A percentile compares a stretch with the other conserved stretches of the same genome.
phyloP scores from a whole-genome alignment of 768 basidiomycete genomes.

The Porphyrellus cyaneotinctus region DNA sequence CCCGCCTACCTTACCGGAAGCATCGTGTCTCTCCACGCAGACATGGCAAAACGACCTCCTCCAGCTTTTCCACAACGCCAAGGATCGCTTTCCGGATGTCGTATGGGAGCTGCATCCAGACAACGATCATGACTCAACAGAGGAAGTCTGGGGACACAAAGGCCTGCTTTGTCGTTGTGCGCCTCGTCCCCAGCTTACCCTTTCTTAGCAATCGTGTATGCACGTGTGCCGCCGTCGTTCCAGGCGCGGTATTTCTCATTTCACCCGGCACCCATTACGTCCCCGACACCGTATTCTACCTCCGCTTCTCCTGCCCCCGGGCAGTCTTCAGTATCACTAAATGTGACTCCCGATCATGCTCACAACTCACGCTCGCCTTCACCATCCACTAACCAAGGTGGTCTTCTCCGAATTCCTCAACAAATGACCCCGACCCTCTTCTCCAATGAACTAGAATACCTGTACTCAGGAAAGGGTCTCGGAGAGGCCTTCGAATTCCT shows the following conservation, averaged over 20 bases:
- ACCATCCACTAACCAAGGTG: constrained; percentile 39
- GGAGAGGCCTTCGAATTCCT: constrained; percentile 86
- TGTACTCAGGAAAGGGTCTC: constrained; percentile 89
- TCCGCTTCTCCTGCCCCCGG: constrained; percentile 51
- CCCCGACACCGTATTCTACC: constrained; percentile 47
- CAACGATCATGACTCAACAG: constrained; percentile 45
- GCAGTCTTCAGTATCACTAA: constrained; percentile 60
- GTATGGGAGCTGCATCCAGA: constrained; percentile 79
- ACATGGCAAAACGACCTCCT: constrained; percentile 82
- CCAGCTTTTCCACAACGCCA: constrained; percentile 73
- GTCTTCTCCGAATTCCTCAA: constrained; percentile 61
- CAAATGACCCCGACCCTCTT: constrained; percentile 77
- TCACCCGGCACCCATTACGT: constrained; percentile 47
- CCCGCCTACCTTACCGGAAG: constrained; percentile 42
- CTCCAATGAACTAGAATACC: constrained; percentile 86
- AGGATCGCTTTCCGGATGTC: constrained; percentile 91
- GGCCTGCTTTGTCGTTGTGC: constrained; percentile 45
- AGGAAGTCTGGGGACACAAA: constrained; percentile 90
- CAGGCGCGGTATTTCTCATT: constrained; percentile 86
- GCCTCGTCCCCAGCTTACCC: background rate
- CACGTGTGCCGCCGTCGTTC: constrained; percentile 88
- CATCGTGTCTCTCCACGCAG: constrained; percentile 60
- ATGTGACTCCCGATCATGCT: constrained; percentile 40
- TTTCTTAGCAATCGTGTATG: constrained; percentile 83
- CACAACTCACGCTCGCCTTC: constrained; percentile 44